Conservation (phyloP, 306 rosid species). For the Ormosia semicastrata region DNA sequence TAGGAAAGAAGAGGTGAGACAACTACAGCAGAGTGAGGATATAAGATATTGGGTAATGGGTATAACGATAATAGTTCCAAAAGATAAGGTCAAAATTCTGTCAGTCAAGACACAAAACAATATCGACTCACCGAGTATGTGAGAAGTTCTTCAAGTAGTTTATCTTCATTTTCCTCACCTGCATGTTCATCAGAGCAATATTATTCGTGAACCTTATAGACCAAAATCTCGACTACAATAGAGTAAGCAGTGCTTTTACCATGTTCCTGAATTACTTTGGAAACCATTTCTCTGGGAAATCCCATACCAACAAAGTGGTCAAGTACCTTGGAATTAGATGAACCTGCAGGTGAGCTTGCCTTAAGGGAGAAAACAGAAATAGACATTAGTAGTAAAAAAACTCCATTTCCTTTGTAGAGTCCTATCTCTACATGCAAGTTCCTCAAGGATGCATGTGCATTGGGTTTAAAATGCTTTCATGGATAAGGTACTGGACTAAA, state of each 20-base stretch:
- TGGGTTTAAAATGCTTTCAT: background rate
- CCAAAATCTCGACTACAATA: slow-evolving; percentile 16
- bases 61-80: slow-evolving; percentile 13
- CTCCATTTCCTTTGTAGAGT: background rate
- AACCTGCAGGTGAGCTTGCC: slow-evolving; percentile 70
- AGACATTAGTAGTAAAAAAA: slow-evolving; percentile 25
- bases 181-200: slow-evolving; percentile 38
- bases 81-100: slow-evolving; percentile 5
- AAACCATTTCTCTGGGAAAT: slow-evolving; percentile 65
- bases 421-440: background rate
- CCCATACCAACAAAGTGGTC: slow-evolving; percentile 78
- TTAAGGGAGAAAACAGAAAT: slow-evolving; percentile 30
- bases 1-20: background rate
- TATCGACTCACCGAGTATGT: slow-evolving; percentile 65
- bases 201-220: slow-evolving; percentile 19
- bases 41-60: background rate
- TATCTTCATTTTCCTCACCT: slow-evolving; percentile 78
- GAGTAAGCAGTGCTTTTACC: slow-evolving; percentile 51
- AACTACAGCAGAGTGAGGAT: slow-evolving; percentile 4
- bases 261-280: slow-evolving; percentile 71
- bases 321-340: slow-evolving; percentile 64
- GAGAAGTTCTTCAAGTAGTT: slow-evolving; percentile 76
- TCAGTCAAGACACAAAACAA: slow-evolving; percentile 12
- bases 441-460: background rate
- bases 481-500: background rate